A percentile compares a stretch with the other conserved stretches of the same genome.
Evolutionary conservation across 2,329 filamentous ascomycete genomes (phyloP).

Genomic region (Pseudocercospora macadamiae): DNA sequence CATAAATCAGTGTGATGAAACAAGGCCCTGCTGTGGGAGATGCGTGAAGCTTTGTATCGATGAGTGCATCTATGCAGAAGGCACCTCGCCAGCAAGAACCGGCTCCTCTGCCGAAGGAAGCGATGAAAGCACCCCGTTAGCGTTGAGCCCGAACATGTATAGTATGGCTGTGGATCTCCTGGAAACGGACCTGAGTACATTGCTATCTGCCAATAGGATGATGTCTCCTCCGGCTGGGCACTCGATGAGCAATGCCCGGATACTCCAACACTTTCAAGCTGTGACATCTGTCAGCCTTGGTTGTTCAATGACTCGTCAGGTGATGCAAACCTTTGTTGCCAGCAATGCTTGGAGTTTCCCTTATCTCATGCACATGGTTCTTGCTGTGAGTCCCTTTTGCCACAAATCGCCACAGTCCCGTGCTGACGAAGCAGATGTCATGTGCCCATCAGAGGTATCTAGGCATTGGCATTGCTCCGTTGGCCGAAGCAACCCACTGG

Average conservation of each 20-base stretch:
- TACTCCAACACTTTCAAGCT: conserved; percentile 27
- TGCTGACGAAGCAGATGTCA: neutral
- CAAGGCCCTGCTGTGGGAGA: conserved; percentile 16
- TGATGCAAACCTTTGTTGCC: conserved; percentile 24
- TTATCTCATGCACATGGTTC: conserved; percentile 28
- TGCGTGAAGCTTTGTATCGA: conserved; percentile 9
- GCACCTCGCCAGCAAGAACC: neutral
- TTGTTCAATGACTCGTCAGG: conserved; percentile 1
- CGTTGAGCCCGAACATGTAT: conserved; percentile 7
- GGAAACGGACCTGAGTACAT: conserved; percentile 15
- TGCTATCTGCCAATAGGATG: neutral
- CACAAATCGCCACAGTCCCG: neutral
- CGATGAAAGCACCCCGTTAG: neutral
- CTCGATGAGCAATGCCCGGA: conserved; percentile 8
- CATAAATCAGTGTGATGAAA: conserved; percentile 11
- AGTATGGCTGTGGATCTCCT: conserved; percentile 18
- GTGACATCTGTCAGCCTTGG: conserved; percentile 24
- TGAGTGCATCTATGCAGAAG: conserved; percentile 15
- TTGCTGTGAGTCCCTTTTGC: conserved; percentile 24
- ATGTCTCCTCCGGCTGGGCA: neutral
- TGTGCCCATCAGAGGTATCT: neutral
- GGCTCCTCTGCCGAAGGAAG: neutral
- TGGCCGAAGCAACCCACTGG: conserved; percentile 26
- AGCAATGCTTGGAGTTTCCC: conserved; percentile 23
- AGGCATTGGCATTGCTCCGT: neutral